These are phyloP conservation scores for Manihot esculenta DNA, from an alignment of 441 rosid species.

Conservation along the genomic window DNA sequence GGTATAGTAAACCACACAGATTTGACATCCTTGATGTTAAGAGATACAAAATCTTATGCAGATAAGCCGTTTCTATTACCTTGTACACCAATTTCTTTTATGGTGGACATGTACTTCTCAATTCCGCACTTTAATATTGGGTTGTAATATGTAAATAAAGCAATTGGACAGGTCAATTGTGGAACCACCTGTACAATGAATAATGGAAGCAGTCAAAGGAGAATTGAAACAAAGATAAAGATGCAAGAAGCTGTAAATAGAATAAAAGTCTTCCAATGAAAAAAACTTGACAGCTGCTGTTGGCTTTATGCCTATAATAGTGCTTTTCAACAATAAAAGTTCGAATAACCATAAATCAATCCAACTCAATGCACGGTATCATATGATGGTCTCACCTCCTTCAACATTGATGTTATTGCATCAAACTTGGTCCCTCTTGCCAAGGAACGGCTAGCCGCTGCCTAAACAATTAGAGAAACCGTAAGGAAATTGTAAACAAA, in stretches of 20 bases:
- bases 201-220: constrained; percentile 18
- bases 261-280: no score
- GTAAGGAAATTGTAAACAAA: constrained; percentile 6
- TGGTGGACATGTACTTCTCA: constrained; percentile 61
- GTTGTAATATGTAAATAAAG: constrained; percentile 83
- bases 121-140: constrained; percentile 82
- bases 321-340: background rate
- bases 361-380: background rate
- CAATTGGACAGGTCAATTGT: constrained; percentile 73
- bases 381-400: constrained; percentile 54
- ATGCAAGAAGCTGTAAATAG: background rate
- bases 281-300: background rate
- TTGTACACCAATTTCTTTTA: constrained; percentile 66
- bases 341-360: background rate
- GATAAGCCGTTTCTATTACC: constrained; percentile 44
- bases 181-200: constrained; percentile 61
- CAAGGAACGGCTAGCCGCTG: constrained; percentile 90
- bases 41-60: constrained; percentile 10
- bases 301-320: background rate
- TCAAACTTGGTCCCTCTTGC: constrained; percentile 81
- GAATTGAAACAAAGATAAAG: background rate
- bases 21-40: background rate
- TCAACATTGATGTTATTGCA: constrained; percentile 71
- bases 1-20: background rate
- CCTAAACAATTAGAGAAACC: constrained; percentile 44